Percentiles rank a stretch among this genome's conserved stretches.
Evolutionary conservation across 768 basidiomycete genomes (phyloP).

Genomic region (Leccinum barrowsii): DNA sequence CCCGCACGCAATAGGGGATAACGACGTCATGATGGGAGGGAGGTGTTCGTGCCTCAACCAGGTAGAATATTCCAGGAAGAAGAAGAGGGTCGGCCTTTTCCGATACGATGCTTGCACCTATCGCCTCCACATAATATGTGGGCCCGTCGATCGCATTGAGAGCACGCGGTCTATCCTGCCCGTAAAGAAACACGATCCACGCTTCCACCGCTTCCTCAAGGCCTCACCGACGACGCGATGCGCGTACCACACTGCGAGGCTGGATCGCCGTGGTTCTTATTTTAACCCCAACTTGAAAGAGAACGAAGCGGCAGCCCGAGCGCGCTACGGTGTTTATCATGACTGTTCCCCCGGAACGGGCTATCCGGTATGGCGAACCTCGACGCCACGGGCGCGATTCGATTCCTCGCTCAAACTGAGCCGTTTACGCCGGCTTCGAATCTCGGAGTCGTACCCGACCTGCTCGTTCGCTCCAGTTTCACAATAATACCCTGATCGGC

Average conservation of each 20-base stretch:
- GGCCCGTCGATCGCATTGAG: neutral
- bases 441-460: neutral
- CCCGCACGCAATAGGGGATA: neutral
- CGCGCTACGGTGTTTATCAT: neutral
- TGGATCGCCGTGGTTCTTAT: neutral
- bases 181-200: neutral
- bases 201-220: neutral
- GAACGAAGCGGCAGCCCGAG: neutral
- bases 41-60: neutral
- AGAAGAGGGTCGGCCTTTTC: neutral
- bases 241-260: neutral
- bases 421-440: neutral
- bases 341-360: neutral
- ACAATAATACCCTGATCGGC: no score
- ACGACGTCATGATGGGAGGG: neutral
- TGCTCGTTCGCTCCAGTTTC: neutral
- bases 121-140: neutral
- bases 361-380: neutral
- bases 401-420: neutral
- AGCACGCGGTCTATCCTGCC: neutral
- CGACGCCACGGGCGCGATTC: neutral
- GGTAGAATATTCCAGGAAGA: neutral
- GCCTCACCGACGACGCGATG: neutral
- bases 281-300: neutral
- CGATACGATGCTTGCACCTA: neutral